Evolutionary conservation across 352 stramenopile genomes (phyloP), one percentile per base, ranked within the genome.

Genomic region (Globisporangium apiculatum): DNA sequence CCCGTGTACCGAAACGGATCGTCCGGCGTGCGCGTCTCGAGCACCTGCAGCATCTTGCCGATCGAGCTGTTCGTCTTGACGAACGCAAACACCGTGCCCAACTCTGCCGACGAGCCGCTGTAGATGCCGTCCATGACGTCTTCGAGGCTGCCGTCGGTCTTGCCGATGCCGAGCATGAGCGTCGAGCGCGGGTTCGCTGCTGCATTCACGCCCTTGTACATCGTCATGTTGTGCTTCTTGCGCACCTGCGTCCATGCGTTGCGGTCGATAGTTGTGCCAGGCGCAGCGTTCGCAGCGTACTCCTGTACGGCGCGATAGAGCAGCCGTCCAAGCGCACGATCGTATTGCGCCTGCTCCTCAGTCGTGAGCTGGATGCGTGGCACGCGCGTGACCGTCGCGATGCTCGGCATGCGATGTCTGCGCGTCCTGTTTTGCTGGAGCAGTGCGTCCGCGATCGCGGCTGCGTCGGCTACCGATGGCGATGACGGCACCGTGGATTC

Each of bases 201-300:
- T 50, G 63, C 66, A 48, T 79, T 72, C 9, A 76, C 61, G 48
- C 71, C 79, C 48, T 76, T 76, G 66, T 72, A 82, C 60, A 82
- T 70, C 59, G 49, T 71, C 59, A 82, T 69, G 55, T 68, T 59
- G 5, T 66, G 53, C 45, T 67, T 67, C 48, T 62, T 57, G 7
- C 71, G 66, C 11, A 82, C 73, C 40, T 73, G 71, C 18, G 76
- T 66, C 73, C 71, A 83, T 12, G 58, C 54, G 2, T 64, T 57
- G 5, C 49, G 52, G 35, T 69, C 61, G 38, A 71, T 56, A 43
- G n/a, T 60, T 53, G 8, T 14, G 11, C 42, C 42, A 2, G 42
- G 42, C 42, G 42, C 42, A 14, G 42, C 42, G 11, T 46, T 46
- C 42, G 11, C 5, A n/a, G 62, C 50, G 48, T 76, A 76, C 57